A percentile compares a stretch with the other conserved stretches of the same genome.
phyloP scores from a whole-genome alignment of 139 green algal genomes.

The Spirogloea muscicola region DNA sequence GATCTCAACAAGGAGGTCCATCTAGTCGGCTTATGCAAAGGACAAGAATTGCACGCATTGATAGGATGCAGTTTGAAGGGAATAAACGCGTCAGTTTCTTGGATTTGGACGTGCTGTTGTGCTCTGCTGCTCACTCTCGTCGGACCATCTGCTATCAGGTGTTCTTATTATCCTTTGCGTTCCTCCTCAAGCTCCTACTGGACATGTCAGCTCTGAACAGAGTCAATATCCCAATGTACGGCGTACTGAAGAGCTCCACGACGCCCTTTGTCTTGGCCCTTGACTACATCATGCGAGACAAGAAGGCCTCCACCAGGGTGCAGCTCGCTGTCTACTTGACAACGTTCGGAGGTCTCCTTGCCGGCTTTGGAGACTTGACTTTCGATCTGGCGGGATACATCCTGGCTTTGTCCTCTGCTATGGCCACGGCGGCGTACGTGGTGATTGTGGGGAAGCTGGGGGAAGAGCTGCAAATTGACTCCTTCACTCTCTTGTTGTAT shows the following conservation, averaged over 20 bases:
- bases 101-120: too few species aligned
- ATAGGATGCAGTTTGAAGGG: background rate
- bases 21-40: background rate
- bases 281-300: slow-evolving; percentile 49
- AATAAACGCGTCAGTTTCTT: too few species aligned
- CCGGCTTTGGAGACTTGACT: slow-evolving; percentile 50
- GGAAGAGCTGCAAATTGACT: slow-evolving; percentile 52
- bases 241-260: slow-evolving; percentile 55
- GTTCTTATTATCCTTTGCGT: slow-evolving; percentile 47
- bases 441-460: slow-evolving; percentile 58
- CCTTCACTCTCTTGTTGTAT: slow-evolving; percentile 52
- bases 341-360: slow-evolving; percentile 49
- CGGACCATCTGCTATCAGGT: too few species aligned
- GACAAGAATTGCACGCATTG: background rate
- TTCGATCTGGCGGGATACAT: slow-evolving; percentile 55
- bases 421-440: slow-evolving; percentile 52
- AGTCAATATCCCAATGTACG: slow-evolving; percentile 61
- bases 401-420: slow-evolving; percentile 45
- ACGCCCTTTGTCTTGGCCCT: slow-evolving; percentile 54
- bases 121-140: too few species aligned
- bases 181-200: slow-evolving; percentile 54
- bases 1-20: background rate
- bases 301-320: slow-evolving; percentile 23
- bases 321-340: slow-evolving; percentile 53
- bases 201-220: slow-evolving; percentile 52